A percentile compares a stretch with the other conserved stretches of the same genome.
Conservation (phyloP, 1,139 yeast genomes). For the Kodamaea plutei region DNA sequence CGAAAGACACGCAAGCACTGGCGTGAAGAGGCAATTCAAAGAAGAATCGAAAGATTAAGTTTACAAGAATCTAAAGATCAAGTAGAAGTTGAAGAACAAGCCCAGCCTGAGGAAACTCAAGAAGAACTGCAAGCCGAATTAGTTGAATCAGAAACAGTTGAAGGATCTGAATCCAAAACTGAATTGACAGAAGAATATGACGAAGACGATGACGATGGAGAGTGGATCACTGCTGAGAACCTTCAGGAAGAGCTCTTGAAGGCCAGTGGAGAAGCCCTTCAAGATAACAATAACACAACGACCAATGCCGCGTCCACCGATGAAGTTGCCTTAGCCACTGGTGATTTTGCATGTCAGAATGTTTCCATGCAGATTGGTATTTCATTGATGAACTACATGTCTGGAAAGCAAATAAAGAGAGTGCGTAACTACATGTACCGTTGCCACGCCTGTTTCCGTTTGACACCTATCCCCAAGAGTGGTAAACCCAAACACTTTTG, state of each 20-base stretch:
- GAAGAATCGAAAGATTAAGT: constrained; percentile 47
- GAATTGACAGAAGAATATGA: constrained; percentile 43
- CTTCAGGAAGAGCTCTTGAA: constrained; percentile 63
- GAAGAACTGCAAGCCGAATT: constrained; percentile 7
- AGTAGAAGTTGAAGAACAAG: constrained; percentile 12
- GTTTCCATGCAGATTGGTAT: constrained; percentile 89
- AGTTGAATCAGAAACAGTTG: constrained; percentile 7
- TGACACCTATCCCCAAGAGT: constrained; percentile 71
- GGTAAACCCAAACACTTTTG: constrained; percentile 86
- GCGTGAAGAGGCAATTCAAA: constrained; percentile 47
- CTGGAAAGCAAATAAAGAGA: constrained; percentile 80
- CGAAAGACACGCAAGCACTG: constrained; percentile 10
- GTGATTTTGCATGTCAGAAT: constrained; percentile 97
- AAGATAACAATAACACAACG: constrained; percentile 27
- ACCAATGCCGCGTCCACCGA: constrained; percentile 16
- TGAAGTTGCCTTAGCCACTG: constrained; percentile 83
- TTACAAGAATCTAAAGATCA: constrained; percentile 12
- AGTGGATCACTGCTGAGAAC: constrained; percentile 93
- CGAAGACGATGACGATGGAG: constrained; percentile 75
- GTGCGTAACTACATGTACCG: constrained; percentile 91
- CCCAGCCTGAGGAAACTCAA: constrained; percentile 10
- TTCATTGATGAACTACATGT: constrained; percentile 76
- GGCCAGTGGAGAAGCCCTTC: constrained; percentile 49
- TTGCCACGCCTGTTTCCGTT: constrained; percentile 93
- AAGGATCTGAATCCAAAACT: constrained; percentile 6